phyloP scores from a whole-genome alignment of 495 filamentous ascomycete genomes.

The Echria macrotheca region DNA sequence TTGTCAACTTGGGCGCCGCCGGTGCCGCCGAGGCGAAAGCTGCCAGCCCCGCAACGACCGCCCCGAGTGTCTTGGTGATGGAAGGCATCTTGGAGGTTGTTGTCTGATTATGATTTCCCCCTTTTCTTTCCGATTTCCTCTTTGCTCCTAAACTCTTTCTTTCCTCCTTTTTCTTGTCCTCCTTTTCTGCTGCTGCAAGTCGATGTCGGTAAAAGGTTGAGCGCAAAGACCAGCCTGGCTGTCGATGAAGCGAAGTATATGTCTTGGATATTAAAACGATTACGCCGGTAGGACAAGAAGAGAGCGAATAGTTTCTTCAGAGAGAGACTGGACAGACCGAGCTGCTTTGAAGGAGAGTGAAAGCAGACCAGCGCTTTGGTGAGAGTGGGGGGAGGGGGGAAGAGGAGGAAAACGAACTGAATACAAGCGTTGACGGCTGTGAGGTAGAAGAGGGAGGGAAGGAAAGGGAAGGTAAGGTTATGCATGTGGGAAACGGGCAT shows the following conservation, averaged over 20 bases:
- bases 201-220: background rate
- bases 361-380: conserved; percentile 56
- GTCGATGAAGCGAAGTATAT: conserved; percentile 23
- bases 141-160: background rate
- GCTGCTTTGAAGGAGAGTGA: conserved; percentile 40
- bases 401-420: conserved; percentile 26
- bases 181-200: conserved; percentile 7
- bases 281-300: too few species aligned
- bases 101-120: conserved; percentile 10
- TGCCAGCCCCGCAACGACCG: conserved; percentile 41
- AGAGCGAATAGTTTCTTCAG: too few species aligned
- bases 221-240: conserved; percentile 41
- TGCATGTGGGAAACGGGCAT: conserved; percentile 33
- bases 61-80: conserved; percentile 36
- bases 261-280: conserved; percentile 35
- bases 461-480: conserved; percentile 15
- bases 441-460: conserved; percentile 24
- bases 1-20: conserved; percentile 38
- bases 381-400: conserved; percentile 7
- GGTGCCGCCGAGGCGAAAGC: conserved; percentile 41
- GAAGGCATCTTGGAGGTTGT: conserved; percentile 40
- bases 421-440: conserved; percentile 27
- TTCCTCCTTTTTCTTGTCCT: conserved; percentile 13
- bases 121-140: conserved; percentile 20
- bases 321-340: conserved; percentile 27